Conservation (phyloP, 768 basidiomycete species). For the Filobasidium wieringae region DNA sequence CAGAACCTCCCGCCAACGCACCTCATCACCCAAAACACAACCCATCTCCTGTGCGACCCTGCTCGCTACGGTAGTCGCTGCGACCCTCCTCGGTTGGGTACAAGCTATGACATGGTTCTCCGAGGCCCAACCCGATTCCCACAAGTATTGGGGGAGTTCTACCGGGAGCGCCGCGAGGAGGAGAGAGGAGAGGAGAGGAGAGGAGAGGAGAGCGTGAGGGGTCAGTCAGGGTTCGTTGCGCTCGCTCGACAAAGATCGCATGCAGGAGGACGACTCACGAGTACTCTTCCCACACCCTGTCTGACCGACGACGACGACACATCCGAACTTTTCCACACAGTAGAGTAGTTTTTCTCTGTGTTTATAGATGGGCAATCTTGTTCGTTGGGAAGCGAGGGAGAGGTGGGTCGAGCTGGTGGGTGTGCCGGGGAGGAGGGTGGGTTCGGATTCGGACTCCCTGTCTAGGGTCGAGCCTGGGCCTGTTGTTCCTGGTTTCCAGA, state of each 20-base stretch:
- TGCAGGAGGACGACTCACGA: constrained; percentile 49
- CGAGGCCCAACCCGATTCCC: constrained; percentile 83
- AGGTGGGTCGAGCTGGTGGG: constrained; percentile 26
- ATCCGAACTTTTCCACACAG: constrained; percentile 68
- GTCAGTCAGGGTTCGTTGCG: not conserved
- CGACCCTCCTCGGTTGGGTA: constrained; percentile 84
- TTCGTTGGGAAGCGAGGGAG: constrained; percentile 62
- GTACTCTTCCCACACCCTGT: constrained; percentile 98
- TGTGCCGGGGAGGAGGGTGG: constrained; percentile 48
- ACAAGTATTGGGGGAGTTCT: constrained; percentile 93
- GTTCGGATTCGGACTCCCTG: constrained; percentile 65
- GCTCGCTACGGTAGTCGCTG: constrained; percentile 83
- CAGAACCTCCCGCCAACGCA: constrained; percentile 1
- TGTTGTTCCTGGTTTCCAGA: constrained; percentile 39
- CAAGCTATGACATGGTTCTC: constrained; percentile 77
- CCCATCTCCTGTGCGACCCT: constrained; percentile 91
- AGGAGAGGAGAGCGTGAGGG: not conserved
- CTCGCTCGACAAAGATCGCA: not conserved
- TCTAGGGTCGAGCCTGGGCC: constrained; percentile 59
- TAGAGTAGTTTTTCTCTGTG: constrained; percentile 79
- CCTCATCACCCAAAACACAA: constrained; percentile 61
- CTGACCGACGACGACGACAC: constrained; percentile 73
- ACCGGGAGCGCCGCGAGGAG: constrained; percentile 12
- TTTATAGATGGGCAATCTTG: constrained; percentile 77
- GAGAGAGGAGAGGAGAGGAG: not conserved